Conservation (phyloP, 176 grass and related monocot species). For the Tillandsia fasciculata region DNA sequence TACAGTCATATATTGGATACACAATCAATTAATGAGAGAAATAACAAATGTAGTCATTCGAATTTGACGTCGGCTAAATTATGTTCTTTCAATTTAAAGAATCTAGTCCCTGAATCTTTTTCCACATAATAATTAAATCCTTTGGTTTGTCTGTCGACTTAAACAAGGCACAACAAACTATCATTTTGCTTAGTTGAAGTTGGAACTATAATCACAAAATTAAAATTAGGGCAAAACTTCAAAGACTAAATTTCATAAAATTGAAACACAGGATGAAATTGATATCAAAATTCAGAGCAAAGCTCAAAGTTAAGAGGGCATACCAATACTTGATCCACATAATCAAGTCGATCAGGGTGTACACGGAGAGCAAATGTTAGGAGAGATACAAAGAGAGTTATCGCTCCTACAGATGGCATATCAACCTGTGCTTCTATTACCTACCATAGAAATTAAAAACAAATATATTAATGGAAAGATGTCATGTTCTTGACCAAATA, state of each 20-base stretch:
- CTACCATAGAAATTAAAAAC: constrained; percentile 29
- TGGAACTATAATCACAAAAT: too few relatives aligned
- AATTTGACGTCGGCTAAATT: too few relatives aligned
- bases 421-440: constrained; percentile 96
- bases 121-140: too few relatives aligned
- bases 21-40: neutral
- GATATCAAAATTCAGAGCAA: neutral
- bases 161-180: too few relatives aligned
- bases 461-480: neutral
- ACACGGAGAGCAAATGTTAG: constrained; percentile 94
- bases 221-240: too few relatives aligned
- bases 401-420: constrained; percentile 83
- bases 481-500: neutral
- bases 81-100: too few relatives aligned
- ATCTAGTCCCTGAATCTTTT: too few relatives aligned
- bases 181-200: too few relatives aligned
- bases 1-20: neutral
- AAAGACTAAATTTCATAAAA: too few relatives aligned
- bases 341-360: constrained; percentile 98
- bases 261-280: too few relatives aligned
- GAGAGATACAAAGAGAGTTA: constrained; percentile 95
- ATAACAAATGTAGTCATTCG: too few relatives aligned
- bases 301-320: constrained; percentile 16
- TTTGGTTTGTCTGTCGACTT: too few relatives aligned
- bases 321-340: constrained; percentile 99